These are phyloP conservation scores for Detonula confervacea DNA, from an alignment of 352 stramenopile species.

Conservation along the genomic window DNA sequence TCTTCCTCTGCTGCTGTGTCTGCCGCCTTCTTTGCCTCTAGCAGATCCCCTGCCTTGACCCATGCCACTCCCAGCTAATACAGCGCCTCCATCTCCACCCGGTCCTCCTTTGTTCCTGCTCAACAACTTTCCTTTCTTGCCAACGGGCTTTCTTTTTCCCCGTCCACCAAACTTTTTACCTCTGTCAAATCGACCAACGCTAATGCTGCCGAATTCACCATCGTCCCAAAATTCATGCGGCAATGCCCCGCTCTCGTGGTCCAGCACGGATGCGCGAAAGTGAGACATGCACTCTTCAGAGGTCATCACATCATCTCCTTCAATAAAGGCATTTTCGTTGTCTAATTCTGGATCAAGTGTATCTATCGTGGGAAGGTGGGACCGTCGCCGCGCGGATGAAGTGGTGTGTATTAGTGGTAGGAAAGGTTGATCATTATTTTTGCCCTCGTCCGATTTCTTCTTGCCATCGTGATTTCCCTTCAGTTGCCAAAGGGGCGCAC, in stretches of 20 bases:
- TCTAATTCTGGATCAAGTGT: constrained; percentile 42
- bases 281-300: constrained; percentile 61
- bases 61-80: constrained; percentile 9
- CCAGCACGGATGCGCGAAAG: constrained; percentile 56
- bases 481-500: constrained; percentile 50
- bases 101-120: constrained; percentile 14
- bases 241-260: constrained; percentile 55
- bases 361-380: constrained; percentile 56
- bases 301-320: constrained; percentile 60
- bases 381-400: constrained; percentile 72
- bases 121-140: constrained; percentile 15
- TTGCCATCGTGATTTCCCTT: constrained; percentile 25
- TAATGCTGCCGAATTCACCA: constrained; percentile 44
- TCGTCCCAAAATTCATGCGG: constrained; percentile 74
- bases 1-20: not conserved
- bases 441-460: not conserved
- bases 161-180: constrained; percentile 40
- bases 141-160: constrained; percentile 18
- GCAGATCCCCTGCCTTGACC: not conserved
- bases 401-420: constrained; percentile 59
- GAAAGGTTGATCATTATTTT: constrained; percentile 15
- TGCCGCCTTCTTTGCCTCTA: not conserved
- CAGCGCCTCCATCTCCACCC: constrained; percentile 10
- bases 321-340: constrained; percentile 52
- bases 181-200: constrained; percentile 59